These are phyloP conservation scores for Aspergillus brunneoviolaceus DNA, from an alignment of 2,329 filamentous ascomycete species.

Conservation along the genomic window DNA sequence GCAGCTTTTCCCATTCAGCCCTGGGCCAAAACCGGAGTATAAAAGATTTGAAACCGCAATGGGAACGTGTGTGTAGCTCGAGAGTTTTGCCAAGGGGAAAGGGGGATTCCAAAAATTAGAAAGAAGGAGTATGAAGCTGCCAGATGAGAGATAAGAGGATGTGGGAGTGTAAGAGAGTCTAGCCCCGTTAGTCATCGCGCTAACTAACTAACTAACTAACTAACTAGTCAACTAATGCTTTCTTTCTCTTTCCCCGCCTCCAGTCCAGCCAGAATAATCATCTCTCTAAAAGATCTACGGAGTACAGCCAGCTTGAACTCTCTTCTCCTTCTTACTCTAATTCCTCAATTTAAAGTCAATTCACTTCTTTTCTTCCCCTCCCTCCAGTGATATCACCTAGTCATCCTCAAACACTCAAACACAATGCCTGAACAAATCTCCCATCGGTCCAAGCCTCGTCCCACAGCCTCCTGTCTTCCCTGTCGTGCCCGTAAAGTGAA, in stretches of 20 bases:
- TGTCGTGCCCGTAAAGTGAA: constrained; percentile 20
- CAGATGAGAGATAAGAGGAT: too few species aligned
- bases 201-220: not conserved
- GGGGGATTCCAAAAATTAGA: not conserved
- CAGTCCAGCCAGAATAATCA: too few species aligned
- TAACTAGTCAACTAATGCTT: too few species aligned
- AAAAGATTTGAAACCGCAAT: not conserved
- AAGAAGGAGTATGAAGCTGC: not conserved
- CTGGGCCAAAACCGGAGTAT: not conserved
- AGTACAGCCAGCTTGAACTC: not conserved
- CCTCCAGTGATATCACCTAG: too few species aligned
- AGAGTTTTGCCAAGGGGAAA: not conserved
- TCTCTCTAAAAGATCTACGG: not conserved
- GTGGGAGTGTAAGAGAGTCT: not conserved
- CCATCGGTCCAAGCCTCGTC: constrained; percentile 15
- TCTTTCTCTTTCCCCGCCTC: too few species aligned
- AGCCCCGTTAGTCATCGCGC: not conserved
- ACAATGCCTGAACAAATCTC: not conserved
- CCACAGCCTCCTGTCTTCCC: constrained; percentile 16
- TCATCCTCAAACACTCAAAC: not conserved
- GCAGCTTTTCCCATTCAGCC: not conserved
- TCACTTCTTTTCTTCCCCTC: too few species aligned
- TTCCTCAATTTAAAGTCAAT: not conserved
- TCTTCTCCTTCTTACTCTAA: not conserved
- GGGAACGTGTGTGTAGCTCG: too few species aligned